These are phyloP conservation scores for Hirschioporus abietinus DNA, from an alignment of 768 basidiomycete genomes.

Conservation along the genomic window DNA sequence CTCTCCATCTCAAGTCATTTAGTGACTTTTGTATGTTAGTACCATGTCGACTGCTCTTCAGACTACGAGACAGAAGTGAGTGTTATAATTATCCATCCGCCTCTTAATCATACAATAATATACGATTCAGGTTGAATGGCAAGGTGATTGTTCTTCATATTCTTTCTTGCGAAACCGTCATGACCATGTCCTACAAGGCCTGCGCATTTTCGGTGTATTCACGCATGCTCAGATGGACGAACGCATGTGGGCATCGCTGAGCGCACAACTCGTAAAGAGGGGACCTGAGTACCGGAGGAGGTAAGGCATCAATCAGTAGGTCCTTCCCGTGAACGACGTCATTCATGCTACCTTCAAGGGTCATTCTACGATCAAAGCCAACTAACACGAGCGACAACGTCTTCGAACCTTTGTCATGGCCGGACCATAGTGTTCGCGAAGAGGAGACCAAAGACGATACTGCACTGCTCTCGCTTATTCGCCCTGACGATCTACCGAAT, in stretches of 20 bases:
- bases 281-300: constrained; percentile 50
- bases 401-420: constrained; percentile 47
- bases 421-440: constrained; percentile 4
- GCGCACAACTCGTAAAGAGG: constrained; percentile 34
- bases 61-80: constrained; percentile 28
- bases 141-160: constrained; percentile 24
- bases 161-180: neutral
- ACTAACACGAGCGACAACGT: constrained; percentile 33
- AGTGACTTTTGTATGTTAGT: constrained; percentile 26
- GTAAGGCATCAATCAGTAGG: constrained; percentile 22
- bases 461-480: constrained; percentile 3
- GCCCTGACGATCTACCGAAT: constrained; percentile 6
- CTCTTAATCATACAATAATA: neutral
- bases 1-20: neutral
- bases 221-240: constrained; percentile 41
- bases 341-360: constrained; percentile 31
- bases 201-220: constrained; percentile 47
- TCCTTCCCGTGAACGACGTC: constrained; percentile 31
- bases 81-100: constrained; percentile 7
- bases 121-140: constrained; percentile 29
- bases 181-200: constrained; percentile 23
- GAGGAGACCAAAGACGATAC: neutral
- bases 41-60: constrained; percentile 43
- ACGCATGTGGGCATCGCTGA: constrained; percentile 42
- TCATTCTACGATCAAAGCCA: constrained; percentile 13